Percentiles rank a stretch among this genome's conserved stretches.
Evolutionary conservation across 2,329 filamentous ascomycete genomes (phyloP).

Genomic region (Exophiala aquamarina): DNA sequence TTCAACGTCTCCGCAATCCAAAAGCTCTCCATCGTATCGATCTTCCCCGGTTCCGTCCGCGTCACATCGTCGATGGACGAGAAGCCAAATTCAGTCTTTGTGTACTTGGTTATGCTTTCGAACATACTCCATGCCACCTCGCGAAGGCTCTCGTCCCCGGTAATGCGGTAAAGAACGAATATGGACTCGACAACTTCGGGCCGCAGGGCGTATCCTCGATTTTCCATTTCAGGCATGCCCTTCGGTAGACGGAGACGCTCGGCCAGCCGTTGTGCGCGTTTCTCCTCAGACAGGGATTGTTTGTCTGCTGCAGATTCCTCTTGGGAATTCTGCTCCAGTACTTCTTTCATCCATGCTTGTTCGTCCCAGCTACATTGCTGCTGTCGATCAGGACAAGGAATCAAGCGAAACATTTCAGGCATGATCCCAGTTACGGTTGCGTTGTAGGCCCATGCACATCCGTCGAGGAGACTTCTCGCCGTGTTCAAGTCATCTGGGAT

Average conservation of each 20-base stretch:
- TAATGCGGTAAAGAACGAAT: constrained; percentile 61
- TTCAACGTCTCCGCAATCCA: constrained; percentile 32
- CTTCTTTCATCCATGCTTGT: constrained; percentile 33
- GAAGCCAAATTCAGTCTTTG: constrained; percentile 43
- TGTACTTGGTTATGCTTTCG: constrained; percentile 43
- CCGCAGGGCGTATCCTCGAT: constrained; percentile 61
- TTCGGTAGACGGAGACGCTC: constrained; percentile 39
- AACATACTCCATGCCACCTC: constrained; percentile 53
- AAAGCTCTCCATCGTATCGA: constrained; percentile 30
- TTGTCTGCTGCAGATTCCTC: constrained; percentile 27
- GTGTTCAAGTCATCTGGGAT: constrained; percentile 54
- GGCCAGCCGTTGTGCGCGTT: constrained; percentile 30
- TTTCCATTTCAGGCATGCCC: constrained; percentile 21
- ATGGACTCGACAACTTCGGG: constrained; percentile 62
- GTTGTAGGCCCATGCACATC: constrained; percentile 63
- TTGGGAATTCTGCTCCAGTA: constrained; percentile 13
- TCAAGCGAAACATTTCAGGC: constrained; percentile 57
- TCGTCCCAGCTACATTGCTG: constrained; percentile 43
- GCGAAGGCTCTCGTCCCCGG: constrained; percentile 51
- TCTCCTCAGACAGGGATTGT: constrained; percentile 1
- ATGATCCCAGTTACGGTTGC: constrained; percentile 58
- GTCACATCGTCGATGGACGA: constrained; percentile 32
- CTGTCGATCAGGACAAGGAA: constrained; percentile 39
- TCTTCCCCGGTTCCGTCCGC: constrained; percentile 6
- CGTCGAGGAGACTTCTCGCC: constrained; percentile 59